Base-by-base conservation (phyloP, 352 stramenopile species). In the Pythium graminicola region DNA sequence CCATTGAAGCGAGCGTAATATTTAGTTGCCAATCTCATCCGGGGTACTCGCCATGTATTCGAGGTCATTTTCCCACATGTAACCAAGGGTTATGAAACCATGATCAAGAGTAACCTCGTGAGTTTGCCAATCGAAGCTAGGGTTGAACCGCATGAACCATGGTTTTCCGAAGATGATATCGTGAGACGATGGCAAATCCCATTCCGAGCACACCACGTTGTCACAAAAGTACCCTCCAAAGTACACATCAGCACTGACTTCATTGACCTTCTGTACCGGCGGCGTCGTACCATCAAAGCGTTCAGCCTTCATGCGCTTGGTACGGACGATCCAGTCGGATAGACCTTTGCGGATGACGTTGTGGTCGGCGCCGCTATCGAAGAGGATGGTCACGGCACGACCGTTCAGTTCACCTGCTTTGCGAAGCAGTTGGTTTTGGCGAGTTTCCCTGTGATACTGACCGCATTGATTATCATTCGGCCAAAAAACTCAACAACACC, bases 121-220 rank as follows among this genome's bases (percentile, higher is more conserved):
- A 6, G 51, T 65, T 6, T 26, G 50, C 50, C 57, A 65, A 39
- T 65, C 23, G 45, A 61, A 51, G 8, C 24, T 8, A 5, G 57
- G 57, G 3, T 65, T 23, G 17, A 48, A 65, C 42, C 56, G 23
- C 2, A 42, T 40, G 22, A 60, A 31, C 50, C 48, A 65, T 22
- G 50, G 57, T 22, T 61, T 50, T 19, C 57, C 51, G 16, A 61
- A 17, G 19, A 65, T 65, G 7, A 65, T 13, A 22, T 63, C 47
- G 17, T 63, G 44, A 13, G 27, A 32, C 11, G 20, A 11, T 10
- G 35, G 38, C 20, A 56, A 11, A 13, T 45, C 24, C 3, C 35
- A 57, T 44, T 62, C 55, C 8, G 38, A 35, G 14, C 50, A 50
- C 2, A 20, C 2, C n/a, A 57, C 7, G 3, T 56, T 26, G 11